Conservation (phyloP, 2,329 filamentous ascomycete species). For the Metarhizium humberi region DNA sequence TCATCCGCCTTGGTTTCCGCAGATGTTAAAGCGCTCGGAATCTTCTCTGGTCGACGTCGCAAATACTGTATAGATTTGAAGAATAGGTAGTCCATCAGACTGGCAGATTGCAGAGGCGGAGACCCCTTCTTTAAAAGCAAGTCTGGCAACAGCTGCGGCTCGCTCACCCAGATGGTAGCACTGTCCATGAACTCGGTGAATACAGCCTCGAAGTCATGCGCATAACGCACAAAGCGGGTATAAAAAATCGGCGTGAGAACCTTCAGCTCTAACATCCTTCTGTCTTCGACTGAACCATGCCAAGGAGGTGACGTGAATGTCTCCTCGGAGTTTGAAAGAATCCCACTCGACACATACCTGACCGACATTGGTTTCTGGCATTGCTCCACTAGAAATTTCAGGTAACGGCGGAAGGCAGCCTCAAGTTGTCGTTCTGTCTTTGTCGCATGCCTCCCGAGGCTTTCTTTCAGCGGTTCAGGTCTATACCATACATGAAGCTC, state of each 20-base stretch:
- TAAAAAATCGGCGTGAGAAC: conserved; percentile 60
- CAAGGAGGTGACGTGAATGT: conserved; percentile 26
- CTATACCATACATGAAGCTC: conserved; percentile 55
- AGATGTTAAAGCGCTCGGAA: conserved; percentile 32
- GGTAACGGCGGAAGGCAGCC: conserved; percentile 35
- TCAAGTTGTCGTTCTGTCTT: conserved; percentile 38
- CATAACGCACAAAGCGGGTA: conserved; percentile 53
- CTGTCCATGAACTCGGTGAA: conserved; percentile 51
- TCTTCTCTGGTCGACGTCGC: conserved; percentile 30
- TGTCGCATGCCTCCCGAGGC: conserved; percentile 44
- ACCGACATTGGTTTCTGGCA: conserved; percentile 36
- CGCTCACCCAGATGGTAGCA: conserved; percentile 47
- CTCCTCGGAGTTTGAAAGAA: conserved; percentile 26
- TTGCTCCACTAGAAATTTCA: conserved; percentile 38
- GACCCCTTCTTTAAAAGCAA: conserved; percentile 31
- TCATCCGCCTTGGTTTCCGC: conserved; percentile 12
- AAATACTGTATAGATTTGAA: conserved; percentile 37
- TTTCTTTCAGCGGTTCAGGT: conserved; percentile 51
- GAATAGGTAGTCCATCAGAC: conserved; percentile 26
- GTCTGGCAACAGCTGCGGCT: conserved; percentile 39
- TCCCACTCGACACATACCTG: conserved; percentile 44
- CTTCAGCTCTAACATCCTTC: conserved; percentile 41
- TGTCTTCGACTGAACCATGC: conserved; percentile 4
- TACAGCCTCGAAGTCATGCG: conserved; percentile 51
- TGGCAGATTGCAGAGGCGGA: conserved; percentile 24